phyloP scores from a whole-genome alignment of 2,329 filamentous ascomycete genomes.

The Emericellopsis atlantica region DNA sequence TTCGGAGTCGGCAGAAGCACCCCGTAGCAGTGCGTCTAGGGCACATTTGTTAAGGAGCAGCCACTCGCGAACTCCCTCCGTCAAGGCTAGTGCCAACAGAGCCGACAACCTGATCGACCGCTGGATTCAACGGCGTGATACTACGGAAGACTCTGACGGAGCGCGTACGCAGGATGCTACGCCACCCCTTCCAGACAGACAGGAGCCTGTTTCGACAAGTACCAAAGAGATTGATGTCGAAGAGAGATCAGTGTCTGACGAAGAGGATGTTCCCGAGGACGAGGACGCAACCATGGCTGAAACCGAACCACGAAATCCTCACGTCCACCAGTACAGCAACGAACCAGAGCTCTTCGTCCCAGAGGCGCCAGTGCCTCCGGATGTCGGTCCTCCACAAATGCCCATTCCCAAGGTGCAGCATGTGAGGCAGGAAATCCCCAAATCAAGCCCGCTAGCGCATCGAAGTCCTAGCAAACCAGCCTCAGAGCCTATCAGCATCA shows the following conservation, averaged over 20 bases:
- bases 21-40: no score
- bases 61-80: not conserved
- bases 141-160: not conserved
- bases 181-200: not conserved
- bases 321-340: no score
- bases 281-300: no score
- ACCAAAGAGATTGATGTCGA: not conserved
- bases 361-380: no score
- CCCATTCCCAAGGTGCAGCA: no score
- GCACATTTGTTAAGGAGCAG: no score
- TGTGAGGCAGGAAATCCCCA: not conserved
- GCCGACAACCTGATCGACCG: not conserved
- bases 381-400: no score
- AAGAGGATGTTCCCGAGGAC: no score
- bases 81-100: not conserved
- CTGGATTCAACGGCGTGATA: not conserved
- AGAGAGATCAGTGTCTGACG: not conserved
- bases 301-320: no score
- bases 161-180: not conserved
- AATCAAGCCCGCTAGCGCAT: not conserved
- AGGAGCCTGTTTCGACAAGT: not conserved
- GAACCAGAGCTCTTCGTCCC: no score
- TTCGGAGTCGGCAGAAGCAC: not conserved
- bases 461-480: slow-evolving; percentile 1
- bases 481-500: slow-evolving; percentile 7